Base-by-base conservation (phyloP, 352 stramenopile species). In the Phytopythium ostracodes region DNA sequence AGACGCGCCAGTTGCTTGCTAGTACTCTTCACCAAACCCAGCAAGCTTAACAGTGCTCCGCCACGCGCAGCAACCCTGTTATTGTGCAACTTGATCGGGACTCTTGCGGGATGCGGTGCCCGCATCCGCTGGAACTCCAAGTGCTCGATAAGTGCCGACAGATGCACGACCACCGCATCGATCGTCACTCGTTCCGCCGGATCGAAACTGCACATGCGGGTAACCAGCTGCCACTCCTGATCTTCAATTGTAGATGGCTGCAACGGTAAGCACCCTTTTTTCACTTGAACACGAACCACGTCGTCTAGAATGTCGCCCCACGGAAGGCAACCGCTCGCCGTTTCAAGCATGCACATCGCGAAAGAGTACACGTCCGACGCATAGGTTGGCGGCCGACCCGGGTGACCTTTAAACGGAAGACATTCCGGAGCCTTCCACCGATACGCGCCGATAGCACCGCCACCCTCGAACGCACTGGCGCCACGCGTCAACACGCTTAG, bases 311-410 rank as follows among this genome's bases (percentile, higher is more conserved):
- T n/a, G 38, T 57, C 9, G 76, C 63, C 59, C 66, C 66, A 79
- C 1, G 71, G 74, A 35, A 66, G 35, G 1, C 63, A 50, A 1
- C 61, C 63, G 55, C 54, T 77, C 8, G 76, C 46, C 2, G 69
- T 60, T 62, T 79, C 69, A 9, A 79, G 67, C n/a, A 72, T 71
- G n/a, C 64, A 72, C 74, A 82, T 82, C 11, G 63, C 71, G 18
- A 82, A 72, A 5, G 61, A 67, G 29, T 76, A 79, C 10, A 82
- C 65, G 40, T 77, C 76, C 24, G 71, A 77, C 38, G 64, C 66
- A 24, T 63, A 67, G 0, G 65, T 65, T 29, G 62, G 17, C 0
- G 35, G 18, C 44, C 60, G 44, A 0, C 64, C 71, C 18, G n/a
- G 6, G 24, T n/a, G 10, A 6, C n/a, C 25, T 33, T 11, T 27